phyloP scores from a whole-genome alignment of 2,329 filamentous ascomycete species.

The Helotiales sp. region DNA sequence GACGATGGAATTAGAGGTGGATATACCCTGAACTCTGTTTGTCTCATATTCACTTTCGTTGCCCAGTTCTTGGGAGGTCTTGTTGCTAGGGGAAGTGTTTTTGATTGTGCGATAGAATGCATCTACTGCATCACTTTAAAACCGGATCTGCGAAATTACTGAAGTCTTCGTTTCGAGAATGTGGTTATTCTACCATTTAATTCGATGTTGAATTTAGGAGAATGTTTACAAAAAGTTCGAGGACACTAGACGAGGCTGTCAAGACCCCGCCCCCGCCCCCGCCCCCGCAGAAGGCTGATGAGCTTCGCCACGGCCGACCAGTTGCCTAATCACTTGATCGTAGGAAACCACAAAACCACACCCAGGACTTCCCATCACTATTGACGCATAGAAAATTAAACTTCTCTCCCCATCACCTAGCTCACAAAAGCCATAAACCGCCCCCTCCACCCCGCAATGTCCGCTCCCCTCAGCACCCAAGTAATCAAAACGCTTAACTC shows the following conservation, averaged over 20 bases:
- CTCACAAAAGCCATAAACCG: no score
- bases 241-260: conserved; percentile 1
- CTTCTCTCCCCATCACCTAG: no score
- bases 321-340: neutral
- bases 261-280: neutral
- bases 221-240: no score
- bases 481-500: neutral
- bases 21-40: neutral
- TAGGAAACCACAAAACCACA: neutral
- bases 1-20: neutral
- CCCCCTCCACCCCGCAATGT: neutral
- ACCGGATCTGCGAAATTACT: no score
- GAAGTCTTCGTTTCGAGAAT: neutral
- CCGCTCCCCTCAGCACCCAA: neutral
- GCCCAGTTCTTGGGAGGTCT: neutral
- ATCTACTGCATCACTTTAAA: no score
- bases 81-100: neutral
- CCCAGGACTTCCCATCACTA: neutral
- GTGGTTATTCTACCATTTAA: neutral
- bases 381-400: no score
- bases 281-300: neutral
- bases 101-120: neutral
- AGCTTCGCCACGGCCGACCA: neutral
- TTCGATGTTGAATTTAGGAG: neutral
- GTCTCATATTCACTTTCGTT: no score